Conservation (phyloP, 2,329 filamentous ascomycete species). For the Botrytis cinerea region DNA sequence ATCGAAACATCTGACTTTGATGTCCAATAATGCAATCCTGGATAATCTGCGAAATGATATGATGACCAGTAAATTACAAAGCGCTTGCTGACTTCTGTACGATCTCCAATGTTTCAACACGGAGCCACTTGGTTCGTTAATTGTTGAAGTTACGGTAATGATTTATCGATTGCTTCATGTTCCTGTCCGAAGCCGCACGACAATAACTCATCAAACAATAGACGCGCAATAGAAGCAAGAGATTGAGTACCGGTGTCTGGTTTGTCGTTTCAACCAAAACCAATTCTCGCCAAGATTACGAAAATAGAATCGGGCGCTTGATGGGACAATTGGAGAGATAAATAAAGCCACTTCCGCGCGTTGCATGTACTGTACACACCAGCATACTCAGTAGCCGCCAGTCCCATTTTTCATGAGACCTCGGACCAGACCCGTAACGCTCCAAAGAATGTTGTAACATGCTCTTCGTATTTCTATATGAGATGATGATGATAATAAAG, state of each 20-base stretch:
- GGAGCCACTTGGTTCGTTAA: slow-evolving; percentile 13
- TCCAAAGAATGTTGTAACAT: slow-evolving; percentile 1
- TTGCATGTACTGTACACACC: slow-evolving; percentile 7
- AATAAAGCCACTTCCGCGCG: slow-evolving; percentile 16
- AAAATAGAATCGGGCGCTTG: slow-evolving; percentile 24
- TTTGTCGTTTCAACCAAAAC: background rate
- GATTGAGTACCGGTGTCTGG: background rate
- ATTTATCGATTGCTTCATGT: background rate
- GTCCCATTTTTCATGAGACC: slow-evolving; percentile 20
- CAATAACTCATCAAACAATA: slow-evolving; percentile 15
- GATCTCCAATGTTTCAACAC: background rate
- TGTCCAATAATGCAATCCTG: slow-evolving; percentile 11
- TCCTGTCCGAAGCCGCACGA: background rate
- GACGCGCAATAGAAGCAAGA: slow-evolving; percentile 5
- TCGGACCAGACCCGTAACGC: slow-evolving; percentile 14
- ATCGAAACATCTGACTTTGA: slow-evolving; percentile 12
- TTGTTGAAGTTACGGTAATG: background rate
- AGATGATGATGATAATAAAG: slow-evolving; percentile 12
- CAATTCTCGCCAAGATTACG: background rate
- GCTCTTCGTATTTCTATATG: slow-evolving; percentile 10
- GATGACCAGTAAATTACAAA: slow-evolving; percentile 12
- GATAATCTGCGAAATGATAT: background rate
- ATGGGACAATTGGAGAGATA: slow-evolving; percentile 14
- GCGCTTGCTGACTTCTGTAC: background rate
- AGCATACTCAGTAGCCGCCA: slow-evolving; percentile 19